phyloP scores from a whole-genome alignment of 2,329 filamentous ascomycete species.

The Paecilomyces sp. region DNA sequence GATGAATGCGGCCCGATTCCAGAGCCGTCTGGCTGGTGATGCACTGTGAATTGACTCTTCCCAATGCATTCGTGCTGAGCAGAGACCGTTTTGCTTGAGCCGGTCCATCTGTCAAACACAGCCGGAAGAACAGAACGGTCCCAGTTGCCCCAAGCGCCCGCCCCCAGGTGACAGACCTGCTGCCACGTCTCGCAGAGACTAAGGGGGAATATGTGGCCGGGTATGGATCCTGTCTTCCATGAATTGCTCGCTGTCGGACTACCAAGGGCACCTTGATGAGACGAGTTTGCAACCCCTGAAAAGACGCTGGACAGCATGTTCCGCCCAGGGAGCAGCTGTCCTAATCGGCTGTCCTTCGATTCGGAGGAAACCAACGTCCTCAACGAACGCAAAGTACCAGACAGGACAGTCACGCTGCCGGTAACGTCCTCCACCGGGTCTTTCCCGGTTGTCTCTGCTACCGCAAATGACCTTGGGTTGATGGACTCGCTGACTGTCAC shows the following conservation, averaged over 20 bases:
- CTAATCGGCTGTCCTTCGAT: not conserved
- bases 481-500: not conserved
- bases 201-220: conserved; percentile 1
- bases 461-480: not conserved
- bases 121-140: not conserved
- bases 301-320: not conserved
- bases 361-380: not conserved
- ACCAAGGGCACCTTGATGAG: not conserved
- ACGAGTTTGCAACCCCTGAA: not conserved
- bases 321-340: not conserved
- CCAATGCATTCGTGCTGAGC: not conserved
- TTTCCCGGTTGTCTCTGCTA: not conserved
- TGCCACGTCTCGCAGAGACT: conserved; percentile 19
- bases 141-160: conserved; percentile 7
- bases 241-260: not conserved
- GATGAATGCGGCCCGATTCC: not conserved
- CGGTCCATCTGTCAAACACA: not conserved
- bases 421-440: not conserved
- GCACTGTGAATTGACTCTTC: not conserved
- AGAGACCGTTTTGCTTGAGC: not conserved
- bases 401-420: not conserved
- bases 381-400: not conserved
- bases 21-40: not conserved
- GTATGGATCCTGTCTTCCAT: not conserved
- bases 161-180: conserved; percentile 22